phyloP scores from a whole-genome alignment of 2,329 filamentous ascomycete genomes.

The Hymenoscyphus salicellus region DNA sequence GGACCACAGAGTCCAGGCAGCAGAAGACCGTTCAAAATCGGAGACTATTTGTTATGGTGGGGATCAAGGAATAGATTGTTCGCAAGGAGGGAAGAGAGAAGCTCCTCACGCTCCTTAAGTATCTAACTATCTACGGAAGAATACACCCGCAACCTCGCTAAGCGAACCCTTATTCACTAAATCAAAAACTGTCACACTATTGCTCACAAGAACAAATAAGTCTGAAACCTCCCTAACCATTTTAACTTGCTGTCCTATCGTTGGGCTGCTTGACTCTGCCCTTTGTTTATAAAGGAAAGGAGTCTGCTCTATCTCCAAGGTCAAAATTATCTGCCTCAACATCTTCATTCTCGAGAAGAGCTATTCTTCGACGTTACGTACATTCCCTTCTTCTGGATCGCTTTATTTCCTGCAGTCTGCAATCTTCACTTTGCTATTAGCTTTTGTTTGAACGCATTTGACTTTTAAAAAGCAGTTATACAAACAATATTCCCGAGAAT shows the following conservation, averaged over 20 bases:
- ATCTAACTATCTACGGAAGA: neutral
- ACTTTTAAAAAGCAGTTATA: too few relatives aligned
- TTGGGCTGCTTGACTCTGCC: neutral
- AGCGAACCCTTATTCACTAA: too few relatives aligned
- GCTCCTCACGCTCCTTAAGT: neutral
- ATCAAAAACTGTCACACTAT: too few relatives aligned
- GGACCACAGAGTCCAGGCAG: neutral
- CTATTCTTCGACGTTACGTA: neutral
- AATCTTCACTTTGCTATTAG: too few relatives aligned
- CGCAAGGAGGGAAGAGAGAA: neutral
- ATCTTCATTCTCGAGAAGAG: neutral
- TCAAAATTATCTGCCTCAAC: neutral
- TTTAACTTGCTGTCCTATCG: neutral
- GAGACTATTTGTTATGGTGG: neutral
- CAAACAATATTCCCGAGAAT: too few relatives aligned
- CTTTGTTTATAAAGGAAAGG: neutral
- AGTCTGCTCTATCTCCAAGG: neutral
- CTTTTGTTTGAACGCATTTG: too few relatives aligned
- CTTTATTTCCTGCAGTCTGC: neutral
- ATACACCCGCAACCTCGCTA: neutral
- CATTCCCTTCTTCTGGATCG: neutral
- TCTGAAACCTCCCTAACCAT: neutral
- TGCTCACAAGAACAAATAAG: neutral
- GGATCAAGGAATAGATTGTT: too few relatives aligned
- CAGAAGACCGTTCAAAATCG: slow-evolving; percentile 2